Percentiles rank a stretch among this genome's conserved stretches.
These are phyloP conservation scores for Oryza australiensis DNA, from an alignment of 176 grass and related monocot species.

Conservation along the genomic window DNA sequence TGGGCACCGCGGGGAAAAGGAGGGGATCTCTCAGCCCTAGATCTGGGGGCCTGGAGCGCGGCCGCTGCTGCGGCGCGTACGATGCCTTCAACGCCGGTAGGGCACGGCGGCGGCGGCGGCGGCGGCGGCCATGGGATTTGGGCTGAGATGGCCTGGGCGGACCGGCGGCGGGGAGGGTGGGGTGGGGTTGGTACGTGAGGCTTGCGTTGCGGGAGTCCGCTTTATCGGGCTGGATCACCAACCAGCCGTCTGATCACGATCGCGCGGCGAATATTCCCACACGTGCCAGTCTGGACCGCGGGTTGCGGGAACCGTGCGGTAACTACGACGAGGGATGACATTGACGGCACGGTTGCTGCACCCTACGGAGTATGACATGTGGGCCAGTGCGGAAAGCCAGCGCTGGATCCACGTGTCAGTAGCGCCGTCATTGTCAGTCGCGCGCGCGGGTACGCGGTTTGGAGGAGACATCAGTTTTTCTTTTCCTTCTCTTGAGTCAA, in stretches of 20 bases:
- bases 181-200: conserved; percentile 38
- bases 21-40: conserved; percentile 10
- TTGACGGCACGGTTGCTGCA: neutral
- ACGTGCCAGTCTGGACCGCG: neutral
- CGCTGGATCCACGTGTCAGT: neutral
- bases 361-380: neutral
- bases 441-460: neutral
- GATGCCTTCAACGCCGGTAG: conserved; percentile 34
- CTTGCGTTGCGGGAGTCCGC: conserved; percentile 34
- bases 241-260: conserved; percentile 18
- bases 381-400: neutral
- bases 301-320: conserved; percentile 1
- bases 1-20: neutral
- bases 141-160: conserved; percentile 29
- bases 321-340: neutral
- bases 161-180: neutral
- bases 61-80: conserved; percentile 6
- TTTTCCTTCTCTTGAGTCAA: neutral
- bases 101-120: conserved; percentile 17
- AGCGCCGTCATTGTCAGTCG: neutral
- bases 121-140: conserved; percentile 37
- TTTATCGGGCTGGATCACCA: conserved; percentile 39
- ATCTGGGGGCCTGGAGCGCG: conserved; percentile 27
- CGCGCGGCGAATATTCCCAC: neutral
- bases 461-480: neutral